Evolutionary conservation across 306 rosid species (phyloP).

Genomic region (Castanea crenata): DNA sequence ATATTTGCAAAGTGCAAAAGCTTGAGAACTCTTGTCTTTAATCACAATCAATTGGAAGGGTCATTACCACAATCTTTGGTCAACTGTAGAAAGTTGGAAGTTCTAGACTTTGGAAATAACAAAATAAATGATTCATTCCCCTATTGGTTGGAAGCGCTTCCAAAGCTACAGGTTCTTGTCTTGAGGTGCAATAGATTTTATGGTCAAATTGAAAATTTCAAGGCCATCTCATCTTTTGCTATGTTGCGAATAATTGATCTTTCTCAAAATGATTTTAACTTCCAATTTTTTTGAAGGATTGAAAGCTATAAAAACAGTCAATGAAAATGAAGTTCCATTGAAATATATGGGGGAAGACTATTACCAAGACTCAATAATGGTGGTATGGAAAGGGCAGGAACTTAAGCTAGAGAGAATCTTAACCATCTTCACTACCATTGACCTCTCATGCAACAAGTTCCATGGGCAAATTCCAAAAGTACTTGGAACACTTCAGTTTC

Average conservation of each 20-base stretch:
- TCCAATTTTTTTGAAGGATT: too few relatives aligned
- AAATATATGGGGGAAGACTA: too few relatives aligned
- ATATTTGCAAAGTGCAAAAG: not conserved
- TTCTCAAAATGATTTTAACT: slow-evolving; percentile 28
- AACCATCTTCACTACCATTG: too few relatives aligned
- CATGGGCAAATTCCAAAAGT: too few relatives aligned
- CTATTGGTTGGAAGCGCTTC: slow-evolving; percentile 29
- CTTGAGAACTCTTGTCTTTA: slow-evolving; percentile 16
- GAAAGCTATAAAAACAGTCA: too few relatives aligned
- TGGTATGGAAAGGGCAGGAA: too few relatives aligned
- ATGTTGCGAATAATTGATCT: slow-evolving; percentile 34
- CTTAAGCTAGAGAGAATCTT: too few relatives aligned
- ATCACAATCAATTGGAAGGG: slow-evolving; percentile 36
- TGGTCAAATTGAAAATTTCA: slow-evolving; percentile 25
- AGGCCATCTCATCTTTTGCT: slow-evolving; percentile 4
- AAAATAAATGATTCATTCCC: slow-evolving; percentile 30
- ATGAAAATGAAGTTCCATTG: too few relatives aligned
- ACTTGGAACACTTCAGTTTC: too few relatives aligned
- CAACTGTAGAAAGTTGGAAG: not conserved
- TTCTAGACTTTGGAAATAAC: slow-evolving; percentile 44
- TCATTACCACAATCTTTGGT: slow-evolving; percentile 21
- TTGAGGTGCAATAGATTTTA: slow-evolving; percentile 32
- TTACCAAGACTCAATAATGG: too few relatives aligned
- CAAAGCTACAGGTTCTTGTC: slow-evolving; percentile 25
- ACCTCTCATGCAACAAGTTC: too few relatives aligned